Base-by-base conservation (phyloP, 2,329 filamentous ascomycete genomes). In the Arthrobotrys sphaeroides region DNA sequence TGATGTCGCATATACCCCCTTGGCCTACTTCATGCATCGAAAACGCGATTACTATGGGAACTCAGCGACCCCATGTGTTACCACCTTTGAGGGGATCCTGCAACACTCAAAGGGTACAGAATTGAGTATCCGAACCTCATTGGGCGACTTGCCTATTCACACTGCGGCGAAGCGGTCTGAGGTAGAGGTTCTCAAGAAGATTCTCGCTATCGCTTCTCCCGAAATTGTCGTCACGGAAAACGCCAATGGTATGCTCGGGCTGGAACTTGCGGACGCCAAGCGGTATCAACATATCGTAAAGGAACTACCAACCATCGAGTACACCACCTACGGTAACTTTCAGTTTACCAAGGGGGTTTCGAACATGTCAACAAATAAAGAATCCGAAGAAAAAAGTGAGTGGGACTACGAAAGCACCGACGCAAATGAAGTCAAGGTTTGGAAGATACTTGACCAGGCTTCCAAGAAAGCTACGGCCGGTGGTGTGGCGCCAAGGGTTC, bases 11-110 rank as follows among this genome's bases (percentile, higher is more conserved):
- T 83, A 0, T 83, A 88, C 6, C 83, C 85, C 36, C 91, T 90
- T 0, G 90, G 91, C 0, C 82, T 94, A 31, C 88, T 90, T 26
- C 81, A 82, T 33, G 90, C 86, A 86, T 82, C 78, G 28, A 61
- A 66, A 24, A n/a, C 60, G 77, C 6, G 69, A 57, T 65, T 9
- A 74, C 28, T 65, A 70, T 70, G 36, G 79, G 2, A 22, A 2
- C 18, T 18, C 26, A 12, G 68, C 36, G 62, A 26, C n/a, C 70
- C 59, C 16, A 7, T 4, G 18, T 78, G 80, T 4, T 82, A 84
- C 18, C 73, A 82, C 87, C 26, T 78, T 90, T 7, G 80, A 83
- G 18, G 78, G 87, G 1, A 79, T 91, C 3, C 80, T 89, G 1
- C 82, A 85, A 22, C 86, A 88, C 76, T 88, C 88, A 3, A 82